Evolutionary conservation across 2,329 filamentous ascomycete genomes (phyloP), one percentile per base, ranked within the genome.

Genomic region (Phyllosticta paracitricarpa): DNA sequence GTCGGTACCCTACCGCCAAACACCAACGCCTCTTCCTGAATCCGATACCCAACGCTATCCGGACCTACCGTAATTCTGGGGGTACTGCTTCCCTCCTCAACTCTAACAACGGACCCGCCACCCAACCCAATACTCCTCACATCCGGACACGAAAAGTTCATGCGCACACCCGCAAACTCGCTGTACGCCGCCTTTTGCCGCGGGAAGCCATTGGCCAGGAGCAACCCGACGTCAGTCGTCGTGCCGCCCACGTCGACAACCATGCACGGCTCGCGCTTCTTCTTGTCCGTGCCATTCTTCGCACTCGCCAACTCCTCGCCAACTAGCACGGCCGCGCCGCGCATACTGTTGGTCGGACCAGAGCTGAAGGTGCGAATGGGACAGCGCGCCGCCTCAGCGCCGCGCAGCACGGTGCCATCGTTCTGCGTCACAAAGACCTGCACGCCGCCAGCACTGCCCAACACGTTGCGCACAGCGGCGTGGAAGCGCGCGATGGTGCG

Each of bases 181-280:
- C 81, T 84, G 64, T 84, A 86, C 0, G 82, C 82, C 1, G 83
- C 80, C 40, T 82, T 79, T 69, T 86, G 82, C 22, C 84, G 75
- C 0, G 85, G 85, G 54, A 87, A 82, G 0, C 85, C 85, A 56
- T 80, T 85, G 0, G 79, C 76, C 4, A 84, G 75, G 2, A 88
- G 69, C 0, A 85, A 72, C 0, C 85, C 83, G 10, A 86, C 81
- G 63, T 88, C 85, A 0, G 82, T 82, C 0, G 85, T 88, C 0
- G 85, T 88, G 1, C 85, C 85, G 0, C 85, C 85, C 61, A 88
- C 83, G 65, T 88, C 85, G 1, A 86, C 80, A 0, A 88, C 84
- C 65, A 71, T 25, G 66, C 69, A 40, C 66, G 70, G 57, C 17
- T 61, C 59, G 69, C 64, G 7, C 66, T 67, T 30, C 66, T 67